Percentiles rank a stretch among this genome's conserved stretches.
These are phyloP conservation scores for Exophiala calicioides DNA, from an alignment of 2,329 filamentous ascomycete genomes.

Conservation along the genomic window DNA sequence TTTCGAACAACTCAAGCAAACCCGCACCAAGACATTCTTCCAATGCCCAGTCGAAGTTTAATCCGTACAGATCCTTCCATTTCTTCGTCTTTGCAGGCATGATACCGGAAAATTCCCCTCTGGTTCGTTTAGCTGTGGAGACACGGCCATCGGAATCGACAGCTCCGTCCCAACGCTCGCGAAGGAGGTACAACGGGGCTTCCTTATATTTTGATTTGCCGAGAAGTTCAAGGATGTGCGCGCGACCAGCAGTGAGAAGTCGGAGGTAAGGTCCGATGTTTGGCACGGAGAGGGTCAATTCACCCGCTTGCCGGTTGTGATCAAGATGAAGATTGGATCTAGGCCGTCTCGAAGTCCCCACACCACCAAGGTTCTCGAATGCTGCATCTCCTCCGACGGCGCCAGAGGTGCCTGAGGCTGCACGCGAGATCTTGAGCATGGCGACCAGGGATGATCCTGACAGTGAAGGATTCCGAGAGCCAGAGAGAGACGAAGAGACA, in stretches of 20 bases:
- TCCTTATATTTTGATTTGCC: constrained; percentile 53
- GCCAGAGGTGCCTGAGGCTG: constrained; percentile 42
- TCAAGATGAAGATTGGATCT: constrained; percentile 8
- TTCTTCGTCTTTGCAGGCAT: constrained; percentile 63
- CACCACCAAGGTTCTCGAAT: constrained; percentile 31
- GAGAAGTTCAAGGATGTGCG: constrained; percentile 56
- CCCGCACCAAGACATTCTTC: constrained; percentile 64
- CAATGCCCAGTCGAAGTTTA: constrained; percentile 62
- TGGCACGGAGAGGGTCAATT: constrained; percentile 58
- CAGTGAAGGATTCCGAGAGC: constrained; percentile 21
- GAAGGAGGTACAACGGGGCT: constrained; percentile 55
- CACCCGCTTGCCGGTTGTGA: constrained; percentile 7
- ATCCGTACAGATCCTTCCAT: constrained; percentile 62
- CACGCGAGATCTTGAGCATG: constrained; percentile 27
- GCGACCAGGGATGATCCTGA: constrained; percentile 25
- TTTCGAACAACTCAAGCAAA: constrained; percentile 63
- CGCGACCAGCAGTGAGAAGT: constrained; percentile 56
- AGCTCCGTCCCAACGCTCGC: constrained; percentile 66
- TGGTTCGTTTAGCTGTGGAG: constrained; percentile 53
- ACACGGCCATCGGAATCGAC: constrained; percentile 48
- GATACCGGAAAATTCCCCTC: constrained; percentile 59
- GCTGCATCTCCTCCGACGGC: constrained; percentile 33
- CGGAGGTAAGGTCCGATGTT: constrained; percentile 62
- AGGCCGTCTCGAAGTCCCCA: constrained; percentile 23
- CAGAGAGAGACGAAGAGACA: constrained; percentile 46